These are phyloP conservation scores for Sporothrix mexicana DNA, from an alignment of 2,329 filamentous ascomycete genomes.

Conservation along the genomic window DNA sequence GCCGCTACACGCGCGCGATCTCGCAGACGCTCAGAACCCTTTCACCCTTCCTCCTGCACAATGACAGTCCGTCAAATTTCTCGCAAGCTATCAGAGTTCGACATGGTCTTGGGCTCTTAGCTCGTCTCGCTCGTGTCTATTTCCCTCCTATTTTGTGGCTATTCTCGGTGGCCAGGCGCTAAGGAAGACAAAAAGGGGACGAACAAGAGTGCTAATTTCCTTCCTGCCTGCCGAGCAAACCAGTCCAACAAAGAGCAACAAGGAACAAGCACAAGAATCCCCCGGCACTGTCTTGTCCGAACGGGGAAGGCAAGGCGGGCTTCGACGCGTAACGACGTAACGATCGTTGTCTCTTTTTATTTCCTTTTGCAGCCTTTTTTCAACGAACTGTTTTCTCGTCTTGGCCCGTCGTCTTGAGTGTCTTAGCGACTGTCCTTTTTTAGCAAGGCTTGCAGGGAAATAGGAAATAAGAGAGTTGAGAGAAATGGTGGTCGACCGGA, in stretches of 20 bases:
- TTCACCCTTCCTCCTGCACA: neutral
- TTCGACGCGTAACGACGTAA: constrained; percentile 8
- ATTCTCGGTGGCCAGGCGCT: constrained; percentile 19
- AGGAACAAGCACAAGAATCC: no score
- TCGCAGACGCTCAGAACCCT: no score
- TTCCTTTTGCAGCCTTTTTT: neutral
- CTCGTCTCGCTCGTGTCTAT: neutral
- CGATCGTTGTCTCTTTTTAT: neutral
- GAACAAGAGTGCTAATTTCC: constrained; percentile 25
- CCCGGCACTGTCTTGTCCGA: constrained; percentile 20
- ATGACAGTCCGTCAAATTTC: constrained; percentile 23
- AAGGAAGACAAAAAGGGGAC: neutral
- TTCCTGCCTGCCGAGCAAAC: neutral
- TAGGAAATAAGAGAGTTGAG: neutral
- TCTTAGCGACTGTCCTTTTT: constrained; percentile 11
- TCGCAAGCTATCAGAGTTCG: constrained; percentile 13
- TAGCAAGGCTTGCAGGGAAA: neutral
- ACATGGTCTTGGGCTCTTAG: neutral
- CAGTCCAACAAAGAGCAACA: no score
- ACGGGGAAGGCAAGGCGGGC: constrained; percentile 3
- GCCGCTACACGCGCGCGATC: constrained; percentile 9
- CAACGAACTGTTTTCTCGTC: neutral
- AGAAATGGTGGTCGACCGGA: constrained; percentile 13
- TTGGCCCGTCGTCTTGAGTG: neutral
- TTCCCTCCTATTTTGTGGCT: neutral